These are phyloP conservation scores for Penicillium chermesinum DNA, from an alignment of 495 filamentous ascomycete genomes.

Conservation along the genomic window DNA sequence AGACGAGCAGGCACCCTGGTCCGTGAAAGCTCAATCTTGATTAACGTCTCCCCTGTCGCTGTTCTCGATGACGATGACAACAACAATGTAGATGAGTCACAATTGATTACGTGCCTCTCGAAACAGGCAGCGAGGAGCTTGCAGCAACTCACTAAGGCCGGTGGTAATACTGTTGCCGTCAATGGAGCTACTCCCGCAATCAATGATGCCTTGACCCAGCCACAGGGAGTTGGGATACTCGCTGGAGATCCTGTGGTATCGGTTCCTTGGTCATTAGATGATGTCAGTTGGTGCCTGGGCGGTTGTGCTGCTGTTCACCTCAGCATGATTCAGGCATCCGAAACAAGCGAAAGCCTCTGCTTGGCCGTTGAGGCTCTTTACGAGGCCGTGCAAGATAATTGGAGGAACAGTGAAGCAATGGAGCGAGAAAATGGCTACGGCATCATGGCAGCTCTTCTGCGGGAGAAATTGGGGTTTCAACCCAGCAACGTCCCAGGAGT, in stretches of 20 bases:
- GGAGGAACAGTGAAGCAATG: constrained; percentile 98
- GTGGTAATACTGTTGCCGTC: constrained; percentile 73
- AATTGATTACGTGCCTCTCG: constrained; percentile 71
- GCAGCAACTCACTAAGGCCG: constrained; percentile 63
- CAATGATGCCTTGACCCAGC: constrained; percentile 75
- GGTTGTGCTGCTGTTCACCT: constrained; percentile 81
- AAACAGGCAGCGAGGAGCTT: constrained; percentile 67
- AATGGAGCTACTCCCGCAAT: constrained; percentile 85
- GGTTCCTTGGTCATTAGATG: constrained; percentile 76
- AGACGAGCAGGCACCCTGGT: constrained; percentile 74
- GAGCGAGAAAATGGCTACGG: constrained; percentile 92
- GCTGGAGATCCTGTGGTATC: constrained; percentile 80
- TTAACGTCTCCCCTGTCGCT: constrained; percentile 75
- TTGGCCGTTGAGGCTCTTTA: constrained; percentile 79
- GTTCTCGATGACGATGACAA: constrained; percentile 71
- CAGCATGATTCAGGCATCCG: constrained; percentile 73
- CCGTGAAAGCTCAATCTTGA: constrained; percentile 73
- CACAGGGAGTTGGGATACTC: constrained; percentile 74
- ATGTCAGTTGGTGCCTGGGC: constrained; percentile 86
- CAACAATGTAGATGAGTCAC: constrained; percentile 63
- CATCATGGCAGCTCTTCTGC: constrained; percentile 71
- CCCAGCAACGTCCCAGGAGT: constrained; percentile 22
- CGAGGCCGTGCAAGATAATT: constrained; percentile 76
- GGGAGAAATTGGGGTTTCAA: constrained; percentile 62
- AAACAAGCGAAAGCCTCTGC: constrained; percentile 61